Conservation (phyloP, 1,284 basidiomycete genomes). For the Afroboletus lepidellus region DNA sequence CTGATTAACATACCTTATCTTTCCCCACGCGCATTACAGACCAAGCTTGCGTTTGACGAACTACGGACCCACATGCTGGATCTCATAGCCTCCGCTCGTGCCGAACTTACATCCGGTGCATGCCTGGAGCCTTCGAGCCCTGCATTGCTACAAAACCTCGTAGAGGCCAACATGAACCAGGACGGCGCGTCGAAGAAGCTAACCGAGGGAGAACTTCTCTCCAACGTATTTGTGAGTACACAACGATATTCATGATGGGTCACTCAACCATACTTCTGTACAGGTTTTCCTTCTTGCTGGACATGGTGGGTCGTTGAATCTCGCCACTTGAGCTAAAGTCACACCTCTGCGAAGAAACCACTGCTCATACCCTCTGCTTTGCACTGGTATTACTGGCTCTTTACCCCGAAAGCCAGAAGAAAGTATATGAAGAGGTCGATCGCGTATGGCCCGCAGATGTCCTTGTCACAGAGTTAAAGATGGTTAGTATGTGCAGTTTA, state of each 20-base stretch:
- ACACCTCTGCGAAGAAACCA: conserved; percentile 38
- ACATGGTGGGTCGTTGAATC: conserved; percentile 27
- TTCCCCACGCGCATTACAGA: conserved; percentile 30
- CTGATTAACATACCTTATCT: conserved; percentile 36
- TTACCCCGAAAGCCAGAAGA: conserved; percentile 44
- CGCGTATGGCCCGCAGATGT: conserved; percentile 36
- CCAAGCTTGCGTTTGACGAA: conserved; percentile 33
- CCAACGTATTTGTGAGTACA: conserved; percentile 43
- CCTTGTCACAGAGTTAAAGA: conserved; percentile 20
- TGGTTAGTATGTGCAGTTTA: conserved; percentile 7
- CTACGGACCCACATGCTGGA: conserved; percentile 41
- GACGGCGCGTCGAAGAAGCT: conserved; percentile 33
- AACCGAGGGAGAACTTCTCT: conserved; percentile 45
- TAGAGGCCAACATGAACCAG: conserved; percentile 44
- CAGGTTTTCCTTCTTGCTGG: conserved; percentile 42
- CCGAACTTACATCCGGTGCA: conserved; percentile 30
- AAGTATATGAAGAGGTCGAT: conserved; percentile 40
- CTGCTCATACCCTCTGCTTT: conserved; percentile 44
- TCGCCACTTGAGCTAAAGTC: too few relatives aligned
- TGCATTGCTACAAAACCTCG: conserved; percentile 43
- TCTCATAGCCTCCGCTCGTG: conserved; percentile 37
- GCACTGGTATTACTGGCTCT: conserved; percentile 43
- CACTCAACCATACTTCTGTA: background rate
- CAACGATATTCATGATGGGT: background rate
- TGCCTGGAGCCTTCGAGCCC: conserved; percentile 31